Conservation (phyloP, 2,329 filamentous ascomycete genomes). For the Aspergillus brunneoviolaceus region DNA sequence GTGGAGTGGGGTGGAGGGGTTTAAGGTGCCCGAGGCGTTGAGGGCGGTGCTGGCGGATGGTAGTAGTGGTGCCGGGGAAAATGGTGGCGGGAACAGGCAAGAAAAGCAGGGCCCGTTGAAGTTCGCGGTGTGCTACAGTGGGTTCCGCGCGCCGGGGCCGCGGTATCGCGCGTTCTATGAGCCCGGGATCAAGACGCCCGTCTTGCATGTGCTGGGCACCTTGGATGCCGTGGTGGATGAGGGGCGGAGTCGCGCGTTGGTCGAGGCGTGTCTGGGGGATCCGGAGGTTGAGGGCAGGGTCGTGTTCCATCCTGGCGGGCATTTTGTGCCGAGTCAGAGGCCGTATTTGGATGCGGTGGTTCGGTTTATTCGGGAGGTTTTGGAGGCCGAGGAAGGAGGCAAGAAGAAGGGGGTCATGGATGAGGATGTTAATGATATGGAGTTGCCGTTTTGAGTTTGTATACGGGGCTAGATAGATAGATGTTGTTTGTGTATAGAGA, state of each 20-base stretch:
- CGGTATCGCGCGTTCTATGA: constrained; percentile 70
- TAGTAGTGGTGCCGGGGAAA: too few relatives aligned
- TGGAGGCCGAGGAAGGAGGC: constrained; percentile 39
- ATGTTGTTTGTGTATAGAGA: background rate
- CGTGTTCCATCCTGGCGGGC: constrained; percentile 80
- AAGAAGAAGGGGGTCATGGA: constrained; percentile 45
- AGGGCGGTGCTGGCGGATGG: constrained; percentile 14
- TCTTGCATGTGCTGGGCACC: constrained; percentile 77
- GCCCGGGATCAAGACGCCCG: constrained; percentile 72
- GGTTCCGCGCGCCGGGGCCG: constrained; percentile 66
- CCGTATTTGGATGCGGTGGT: constrained; percentile 76
- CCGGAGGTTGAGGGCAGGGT: constrained; percentile 53
- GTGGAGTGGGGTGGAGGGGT: constrained; percentile 22
- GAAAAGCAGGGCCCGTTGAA: constrained; percentile 55
- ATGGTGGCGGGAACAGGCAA: constrained; percentile 19
- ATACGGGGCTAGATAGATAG: constrained; percentile 4
- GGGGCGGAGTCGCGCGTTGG: constrained; percentile 63
- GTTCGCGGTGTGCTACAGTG: constrained; percentile 75
- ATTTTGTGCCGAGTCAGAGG: constrained; percentile 82
- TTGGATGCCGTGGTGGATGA: constrained; percentile 89
- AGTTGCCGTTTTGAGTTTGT: constrained; percentile 57
- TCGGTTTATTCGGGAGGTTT: constrained; percentile 63
- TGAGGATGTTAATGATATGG: constrained; percentile 66
- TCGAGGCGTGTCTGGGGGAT: constrained; percentile 62
- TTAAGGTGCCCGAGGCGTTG: constrained; percentile 54